Base-by-base conservation (phyloP, 306 rosid species). In the Casuarina equisetifolia region DNA sequence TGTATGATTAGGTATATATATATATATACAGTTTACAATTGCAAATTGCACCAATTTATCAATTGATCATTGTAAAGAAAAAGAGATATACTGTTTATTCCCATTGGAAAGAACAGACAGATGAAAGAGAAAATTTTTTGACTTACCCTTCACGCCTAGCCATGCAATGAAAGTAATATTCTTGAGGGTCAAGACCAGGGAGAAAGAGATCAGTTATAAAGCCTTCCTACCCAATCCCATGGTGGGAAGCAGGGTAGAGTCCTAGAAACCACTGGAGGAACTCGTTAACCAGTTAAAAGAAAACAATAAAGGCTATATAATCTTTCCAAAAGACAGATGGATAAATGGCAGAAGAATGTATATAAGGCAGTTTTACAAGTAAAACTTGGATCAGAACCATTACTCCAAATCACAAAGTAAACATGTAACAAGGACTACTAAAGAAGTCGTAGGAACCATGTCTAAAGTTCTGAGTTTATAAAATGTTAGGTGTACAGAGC, bases 81-180 rank as follows among this genome's bases (percentile, higher is more conserved):
- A 25, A 25, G 32, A 25, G 32, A 25, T 25, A 25, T 1, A 25
- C 32, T 25, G 32, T 1, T 25, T 25, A 25, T 25, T 25, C 32
- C 32, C 32, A 25, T 25, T 25, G 32, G 32, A 25, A 25, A 25
- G 32, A 25, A 25, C 32, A 0, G 32, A 25, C 32, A 25, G 32
- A 25, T 25, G 1, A 25, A 25, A 25, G 32, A 25, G 32, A 25
- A 25, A 25, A 0, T 25, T 25, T 1, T 25, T 25, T 25, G 32
- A 25, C 69, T 85, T 92, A 92, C 98, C 97, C 97, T 89, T 92
- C 98, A 83, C 98, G 97, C 69, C 98, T 97, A 70, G 97, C 97
- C 98, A 95, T 95, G 81, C 97, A 95, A 80, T 95, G 98, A 74
- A 95, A 95, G 87, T 95, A 95, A 80, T 87, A 95, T 81, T 95